Evolutionary conservation across 352 stramenopile species (phyloP).

Genomic region (Phytophthora lateralis): DNA sequence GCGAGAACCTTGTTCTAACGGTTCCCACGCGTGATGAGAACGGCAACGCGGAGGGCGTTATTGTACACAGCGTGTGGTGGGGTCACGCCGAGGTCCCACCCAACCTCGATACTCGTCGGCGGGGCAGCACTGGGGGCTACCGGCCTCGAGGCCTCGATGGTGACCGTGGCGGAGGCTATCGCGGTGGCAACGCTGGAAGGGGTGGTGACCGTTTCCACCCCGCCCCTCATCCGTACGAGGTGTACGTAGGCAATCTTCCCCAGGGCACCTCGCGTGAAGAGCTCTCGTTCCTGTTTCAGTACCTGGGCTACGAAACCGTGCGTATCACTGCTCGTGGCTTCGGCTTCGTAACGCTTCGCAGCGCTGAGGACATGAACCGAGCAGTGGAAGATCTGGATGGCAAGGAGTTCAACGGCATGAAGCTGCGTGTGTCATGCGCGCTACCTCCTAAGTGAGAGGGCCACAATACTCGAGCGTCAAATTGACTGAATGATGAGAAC

Average conservation of each 20-base stretch:
- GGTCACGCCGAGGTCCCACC: conserved; percentile 76
- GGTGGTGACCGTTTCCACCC: conserved; percentile 51
- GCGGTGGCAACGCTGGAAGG: conserved; percentile 34
- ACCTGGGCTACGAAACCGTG: conserved; percentile 81
- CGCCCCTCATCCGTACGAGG: conserved; percentile 71
- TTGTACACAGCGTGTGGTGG: conserved; percentile 87
- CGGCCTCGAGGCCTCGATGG: conserved; percentile 42
- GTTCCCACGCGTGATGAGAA: conserved; percentile 80
- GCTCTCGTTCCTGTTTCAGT: conserved; percentile 82
- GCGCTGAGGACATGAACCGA: conserved; percentile 76
- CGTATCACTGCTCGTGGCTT: conserved; percentile 85
- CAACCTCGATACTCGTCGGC: conserved; percentile 63
- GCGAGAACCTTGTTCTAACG: conserved; percentile 79
- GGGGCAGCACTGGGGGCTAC: conserved; percentile 42
- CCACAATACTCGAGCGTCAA: not conserved
- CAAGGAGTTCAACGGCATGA: conserved; percentile 82
- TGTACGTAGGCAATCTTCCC: conserved; percentile 86
- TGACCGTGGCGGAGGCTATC: conserved; percentile 50
- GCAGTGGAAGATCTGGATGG: conserved; percentile 82
- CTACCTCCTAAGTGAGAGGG: conserved; percentile 50
- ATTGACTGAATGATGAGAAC: not conserved
- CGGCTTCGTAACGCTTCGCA: conserved; percentile 83
- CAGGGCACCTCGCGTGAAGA: conserved; percentile 81
- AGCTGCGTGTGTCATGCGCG: conserved; percentile 68
- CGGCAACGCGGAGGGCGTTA: conserved; percentile 67